These are phyloP conservation scores for Aspergillus piperis DNA, from an alignment of 2,329 filamentous ascomycete genomes.

Conservation along the genomic window DNA sequence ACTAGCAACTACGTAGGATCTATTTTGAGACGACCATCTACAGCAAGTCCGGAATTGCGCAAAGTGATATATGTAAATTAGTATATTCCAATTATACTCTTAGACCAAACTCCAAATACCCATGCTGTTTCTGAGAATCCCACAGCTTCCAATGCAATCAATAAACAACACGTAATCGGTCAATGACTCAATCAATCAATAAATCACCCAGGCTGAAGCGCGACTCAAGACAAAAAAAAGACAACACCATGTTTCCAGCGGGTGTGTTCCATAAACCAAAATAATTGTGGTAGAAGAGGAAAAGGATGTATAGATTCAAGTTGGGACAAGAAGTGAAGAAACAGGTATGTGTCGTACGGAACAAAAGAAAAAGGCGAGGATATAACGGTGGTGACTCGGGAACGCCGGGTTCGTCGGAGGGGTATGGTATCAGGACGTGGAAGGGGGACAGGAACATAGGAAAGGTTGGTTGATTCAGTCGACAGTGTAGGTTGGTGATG, in stretches of 20 bases:
- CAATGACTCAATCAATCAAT: neutral
- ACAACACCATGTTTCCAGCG: neutral
- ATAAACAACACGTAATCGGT: neutral
- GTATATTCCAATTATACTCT: constrained; percentile 10
- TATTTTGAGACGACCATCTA: neutral
- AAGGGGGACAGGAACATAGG: neutral
- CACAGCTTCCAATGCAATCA: constrained; percentile 13
- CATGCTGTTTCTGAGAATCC: neutral
- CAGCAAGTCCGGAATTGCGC: too few species aligned
- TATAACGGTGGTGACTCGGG: neutral
- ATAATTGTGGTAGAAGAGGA: neutral
- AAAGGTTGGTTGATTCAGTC: neutral
- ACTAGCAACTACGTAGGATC: neutral
- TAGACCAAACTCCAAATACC: constrained; percentile 3
- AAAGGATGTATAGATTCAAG: neutral
- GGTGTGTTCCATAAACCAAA: neutral
- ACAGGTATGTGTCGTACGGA: neutral
- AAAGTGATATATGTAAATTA: neutral
- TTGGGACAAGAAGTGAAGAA: constrained; percentile 1
- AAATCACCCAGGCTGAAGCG: constrained; percentile 8
- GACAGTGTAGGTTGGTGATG: neutral
- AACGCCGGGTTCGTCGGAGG: constrained; percentile 1
- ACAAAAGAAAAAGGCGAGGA: neutral
- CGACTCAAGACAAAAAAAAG: neutral
- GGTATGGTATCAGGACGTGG: neutral